Conservation (phyloP, 1,139 yeast genomes). For the Pichia sp. region DNA sequence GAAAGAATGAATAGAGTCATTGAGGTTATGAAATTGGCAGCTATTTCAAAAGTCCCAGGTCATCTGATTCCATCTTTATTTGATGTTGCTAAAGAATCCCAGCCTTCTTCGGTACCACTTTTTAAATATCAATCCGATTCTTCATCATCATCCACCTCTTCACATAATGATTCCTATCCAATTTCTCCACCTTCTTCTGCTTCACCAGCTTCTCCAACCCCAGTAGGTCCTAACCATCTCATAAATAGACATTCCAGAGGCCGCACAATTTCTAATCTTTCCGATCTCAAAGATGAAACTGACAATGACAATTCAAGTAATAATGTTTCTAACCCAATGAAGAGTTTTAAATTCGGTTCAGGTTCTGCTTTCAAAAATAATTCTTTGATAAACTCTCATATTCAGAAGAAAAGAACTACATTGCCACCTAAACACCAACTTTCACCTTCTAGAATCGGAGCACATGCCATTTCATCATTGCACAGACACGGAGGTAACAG, state of each 20-base stretch:
- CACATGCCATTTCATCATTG: slow-evolving; percentile 64
- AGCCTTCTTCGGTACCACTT: not conserved
- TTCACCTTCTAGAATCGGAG: slow-evolving; percentile 74
- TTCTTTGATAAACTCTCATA: slow-evolving; percentile 3
- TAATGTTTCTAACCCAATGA: slow-evolving; percentile 34
- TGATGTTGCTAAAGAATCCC: slow-evolving; percentile 6
- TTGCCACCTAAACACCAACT: slow-evolving; percentile 42
- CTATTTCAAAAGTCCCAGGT: slow-evolving; percentile 64
- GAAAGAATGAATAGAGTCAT: slow-evolving; percentile 63
- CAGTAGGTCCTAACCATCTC: slow-evolving; percentile 11
- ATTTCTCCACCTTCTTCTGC: slow-evolving; percentile 2
- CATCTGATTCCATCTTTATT: slow-evolving; percentile 64
- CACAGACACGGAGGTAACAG: slow-evolving; percentile 28
- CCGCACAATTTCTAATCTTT: slow-evolving; percentile 19
- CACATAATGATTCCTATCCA: not conserved
- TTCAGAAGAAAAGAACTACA: slow-evolving; percentile 21
- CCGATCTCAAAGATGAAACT: slow-evolving; percentile 8
- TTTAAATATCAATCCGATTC: no score
- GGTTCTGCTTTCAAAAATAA: slow-evolving; percentile 17
- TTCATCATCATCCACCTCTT: not conserved
- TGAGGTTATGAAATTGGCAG: slow-evolving; percentile 61
- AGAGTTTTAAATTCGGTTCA: slow-evolving; percentile 44
- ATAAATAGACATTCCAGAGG: slow-evolving; percentile 17
- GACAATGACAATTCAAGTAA: not conserved
- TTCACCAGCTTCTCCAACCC: slow-evolving; percentile 6